Evolutionary conservation across 1,139 yeast species (phyloP), one percentile per base, ranked within the genome.

Genomic region (Blastobotrys apis): DNA sequence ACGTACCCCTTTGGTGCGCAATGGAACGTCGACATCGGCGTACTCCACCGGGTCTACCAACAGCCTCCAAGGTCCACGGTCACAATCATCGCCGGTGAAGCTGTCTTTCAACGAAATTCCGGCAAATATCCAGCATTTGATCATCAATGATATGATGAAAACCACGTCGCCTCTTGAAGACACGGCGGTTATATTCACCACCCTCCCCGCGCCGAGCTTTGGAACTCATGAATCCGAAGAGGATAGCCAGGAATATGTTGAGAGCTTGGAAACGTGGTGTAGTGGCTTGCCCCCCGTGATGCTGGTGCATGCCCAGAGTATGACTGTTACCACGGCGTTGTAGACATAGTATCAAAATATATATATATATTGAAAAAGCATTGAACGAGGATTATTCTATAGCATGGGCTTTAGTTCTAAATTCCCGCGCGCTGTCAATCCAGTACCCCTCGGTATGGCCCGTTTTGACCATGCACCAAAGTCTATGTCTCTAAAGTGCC

Each of bases 251-350:
- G 88, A 83, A 37, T 92, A 88, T 58, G 78, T 84, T 9, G 80
- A 80, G 46, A 83, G 83, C 53, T 69, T 92, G 46, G 84, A 88
- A 39, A 66, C 84, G 12, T 86, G 97, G 94, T 72, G 88, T 45
- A 77, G 80, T 43, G 87, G 75, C 8, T 66, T 92, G 37, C 96
- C 96, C 0, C 96, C 97, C 0, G 74, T 79, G 3, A 63, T 92
- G 59, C 65, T 92, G 50, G 73, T 92, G 45, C 90, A 92, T 60
- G 86, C 97, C 0, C 95, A 88, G 64, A 83, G 95, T 0, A 87
- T 90, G 70, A 92, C 98, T 0, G 97, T 92, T 1, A 92, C 98
- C 0, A 90, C 97, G 10, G 88, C 94, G 19, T 69, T 85, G 51
- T 85, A 43, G 32, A 36, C 33, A 10, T 6, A 26, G 9, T 23